Percentiles rank a stretch among this genome's conserved stretches.
Conservation (phyloP, 768 basidiomycete species). For the Lactarius quietus region DNA sequence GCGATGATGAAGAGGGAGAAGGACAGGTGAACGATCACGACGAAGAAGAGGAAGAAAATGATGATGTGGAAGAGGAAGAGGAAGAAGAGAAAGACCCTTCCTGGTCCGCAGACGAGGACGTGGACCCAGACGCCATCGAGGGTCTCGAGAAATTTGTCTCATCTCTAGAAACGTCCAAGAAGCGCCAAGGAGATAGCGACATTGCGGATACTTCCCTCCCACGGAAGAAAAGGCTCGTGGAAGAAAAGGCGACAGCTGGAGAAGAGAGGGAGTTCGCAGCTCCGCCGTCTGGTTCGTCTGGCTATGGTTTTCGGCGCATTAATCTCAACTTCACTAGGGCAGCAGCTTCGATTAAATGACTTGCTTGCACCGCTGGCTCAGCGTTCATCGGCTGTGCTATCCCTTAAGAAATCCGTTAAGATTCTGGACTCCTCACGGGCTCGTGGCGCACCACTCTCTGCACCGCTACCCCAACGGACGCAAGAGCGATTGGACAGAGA, state of each 20-base stretch:
- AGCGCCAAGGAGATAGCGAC: conserved; percentile 51
- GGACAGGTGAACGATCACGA: conserved; percentile 35
- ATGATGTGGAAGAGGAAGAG: conserved; percentile 42
- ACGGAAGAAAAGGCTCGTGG: conserved; percentile 21
- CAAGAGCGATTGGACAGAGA: conserved; percentile 90
- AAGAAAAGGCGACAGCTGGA: conserved; percentile 22
- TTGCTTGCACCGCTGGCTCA: conserved; percentile 69
- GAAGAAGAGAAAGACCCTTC: conserved; percentile 44
- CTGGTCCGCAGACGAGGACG: conserved; percentile 48
- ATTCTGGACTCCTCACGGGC: conserved; percentile 53
- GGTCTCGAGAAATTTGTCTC: conserved; percentile 72
- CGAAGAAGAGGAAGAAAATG: conserved; percentile 36
- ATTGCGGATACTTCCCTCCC: not conserved
- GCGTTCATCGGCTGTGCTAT: conserved; percentile 54
- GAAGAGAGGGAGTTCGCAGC: conserved; percentile 24
- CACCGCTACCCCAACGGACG: conserved; percentile 80
- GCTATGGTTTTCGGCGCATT: not conserved
- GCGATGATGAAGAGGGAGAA: not conserved
- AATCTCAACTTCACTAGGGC: conserved; percentile 36
- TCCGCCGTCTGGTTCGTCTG: conserved; percentile 13
- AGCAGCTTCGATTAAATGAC: conserved; percentile 65
- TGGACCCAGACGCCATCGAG: conserved; percentile 57
- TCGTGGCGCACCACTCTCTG: conserved; percentile 56
- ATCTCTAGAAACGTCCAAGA: conserved; percentile 58
- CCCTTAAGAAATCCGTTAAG: conserved; percentile 70